phyloP scores from a whole-genome alignment of 78 protist species.

The Cyanophora paradoxa region DNA sequence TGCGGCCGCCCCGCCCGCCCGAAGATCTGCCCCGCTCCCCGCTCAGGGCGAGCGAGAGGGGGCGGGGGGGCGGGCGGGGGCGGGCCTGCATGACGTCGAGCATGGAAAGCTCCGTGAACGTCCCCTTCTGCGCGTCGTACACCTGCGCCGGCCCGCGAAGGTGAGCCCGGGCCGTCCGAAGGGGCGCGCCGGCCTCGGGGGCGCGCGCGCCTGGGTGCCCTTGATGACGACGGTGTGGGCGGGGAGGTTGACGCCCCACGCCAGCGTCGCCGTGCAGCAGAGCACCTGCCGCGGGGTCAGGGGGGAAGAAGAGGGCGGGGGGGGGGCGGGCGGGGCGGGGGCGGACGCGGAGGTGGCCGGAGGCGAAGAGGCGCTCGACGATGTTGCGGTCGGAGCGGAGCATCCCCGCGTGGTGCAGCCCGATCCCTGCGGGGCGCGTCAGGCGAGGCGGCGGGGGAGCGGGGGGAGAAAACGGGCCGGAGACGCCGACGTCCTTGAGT shows the following conservation, averaged over 20 bases:
- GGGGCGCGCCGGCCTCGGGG: constrained; percentile 45
- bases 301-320: background rate
- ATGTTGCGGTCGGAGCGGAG: constrained; percentile 80
- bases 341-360: constrained; percentile 45
- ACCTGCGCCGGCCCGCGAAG: constrained; percentile 6
- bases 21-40: too few relatives aligned
- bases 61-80: too few relatives aligned
- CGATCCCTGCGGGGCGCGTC: too few relatives aligned
- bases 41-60: too few relatives aligned
- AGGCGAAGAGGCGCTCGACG: constrained; percentile 78
- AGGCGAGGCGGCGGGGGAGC: constrained; percentile 30
- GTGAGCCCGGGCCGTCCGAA: background rate
- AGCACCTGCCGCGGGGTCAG: too few relatives aligned
- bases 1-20: constrained; percentile 99
- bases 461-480: constrained; percentile 1
- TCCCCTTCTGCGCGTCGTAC: constrained; percentile 52
- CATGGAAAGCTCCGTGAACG: constrained; percentile 74
- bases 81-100: constrained; percentile 96
- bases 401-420: constrained; percentile 95
- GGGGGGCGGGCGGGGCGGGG: background rate
- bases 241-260: constrained; percentile 99
- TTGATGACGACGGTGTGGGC: constrained; percentile 94
- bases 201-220: too few relatives aligned
- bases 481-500: background rate
- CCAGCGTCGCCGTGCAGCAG: constrained; percentile 92